A percentile compares a stretch with the other conserved stretches of the same genome.
These are phyloP conservation scores for Xanthoceras sorbifolium DNA, from an alignment of 345 rosid species.

Conservation along the genomic window DNA sequence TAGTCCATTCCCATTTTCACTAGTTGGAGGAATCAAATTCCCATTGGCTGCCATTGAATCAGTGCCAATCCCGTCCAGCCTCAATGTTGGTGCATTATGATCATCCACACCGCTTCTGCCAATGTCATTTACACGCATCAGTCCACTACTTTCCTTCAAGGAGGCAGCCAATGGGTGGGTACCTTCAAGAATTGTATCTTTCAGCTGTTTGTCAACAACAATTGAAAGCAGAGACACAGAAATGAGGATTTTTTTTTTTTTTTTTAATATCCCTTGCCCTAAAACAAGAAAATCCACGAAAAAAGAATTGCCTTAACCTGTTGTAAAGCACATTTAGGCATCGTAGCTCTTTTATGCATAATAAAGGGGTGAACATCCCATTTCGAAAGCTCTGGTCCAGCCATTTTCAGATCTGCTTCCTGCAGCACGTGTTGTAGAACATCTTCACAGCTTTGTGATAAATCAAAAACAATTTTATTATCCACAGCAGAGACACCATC, in stretches of 20 bases:
- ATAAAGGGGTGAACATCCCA: slow-evolving; percentile 55
- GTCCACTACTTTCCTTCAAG: slow-evolving; percentile 39
- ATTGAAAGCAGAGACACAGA: slow-evolving; percentile 9
- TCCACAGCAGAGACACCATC: slow-evolving; percentile 22
- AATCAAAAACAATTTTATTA: slow-evolving; percentile 30
- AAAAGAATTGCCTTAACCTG: slow-evolving; percentile 35
- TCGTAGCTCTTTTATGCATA: slow-evolving; percentile 47
- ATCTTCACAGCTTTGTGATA: slow-evolving; percentile 47
- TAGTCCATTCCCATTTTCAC: slow-evolving; percentile 23
- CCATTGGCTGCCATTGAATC: slow-evolving; percentile 20
- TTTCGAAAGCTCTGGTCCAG: slow-evolving; percentile 41
- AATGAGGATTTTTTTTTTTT: not conserved
- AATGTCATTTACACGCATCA: slow-evolving; percentile 24
- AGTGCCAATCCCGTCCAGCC: slow-evolving; percentile 15
- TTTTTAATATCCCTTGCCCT: not conserved
- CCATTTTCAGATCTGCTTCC: slow-evolving; percentile 31
- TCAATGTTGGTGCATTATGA: slow-evolving; percentile 5
- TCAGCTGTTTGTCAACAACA: slow-evolving; percentile 43
- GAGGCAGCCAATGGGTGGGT: slow-evolving; percentile 31
- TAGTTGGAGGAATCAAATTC: slow-evolving; percentile 21
- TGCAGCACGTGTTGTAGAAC: slow-evolving; percentile 39
- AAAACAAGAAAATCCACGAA: slow-evolving; percentile 6
- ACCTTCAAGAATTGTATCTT: slow-evolving; percentile 40
- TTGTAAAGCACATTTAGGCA: slow-evolving; percentile 50
- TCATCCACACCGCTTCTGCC: not conserved